phyloP scores from a whole-genome alignment of 352 stramenopile genomes.

The Pythium apleroticum region DNA sequence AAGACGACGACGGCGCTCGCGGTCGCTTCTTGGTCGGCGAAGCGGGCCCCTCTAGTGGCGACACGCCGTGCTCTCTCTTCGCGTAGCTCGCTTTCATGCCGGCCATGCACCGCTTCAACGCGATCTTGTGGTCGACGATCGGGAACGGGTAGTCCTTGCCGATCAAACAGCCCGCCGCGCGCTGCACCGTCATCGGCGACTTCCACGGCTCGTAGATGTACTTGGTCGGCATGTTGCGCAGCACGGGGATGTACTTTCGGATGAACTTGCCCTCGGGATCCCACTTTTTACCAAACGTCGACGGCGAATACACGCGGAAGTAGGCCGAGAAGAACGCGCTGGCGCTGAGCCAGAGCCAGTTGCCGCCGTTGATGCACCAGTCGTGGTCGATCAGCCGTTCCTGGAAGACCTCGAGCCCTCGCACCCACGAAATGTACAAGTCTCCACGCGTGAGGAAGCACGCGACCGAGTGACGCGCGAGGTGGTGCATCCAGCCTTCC shows the following conservation, averaged over 20 bases:
- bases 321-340: slow-evolving; percentile 97
- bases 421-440: slow-evolving; percentile 95
- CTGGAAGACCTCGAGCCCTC: slow-evolving; percentile 91
- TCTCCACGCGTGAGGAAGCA: slow-evolving; percentile 99
- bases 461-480: slow-evolving; percentile 94
- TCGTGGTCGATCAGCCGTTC: slow-evolving; percentile 95
- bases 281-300: slow-evolving; percentile 96
- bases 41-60: slow-evolving; percentile 13
- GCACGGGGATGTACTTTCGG: slow-evolving; percentile 90
- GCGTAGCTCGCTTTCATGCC: slow-evolving; percentile 86
- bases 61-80: slow-evolving; percentile 21
- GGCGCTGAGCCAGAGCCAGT: slow-evolving; percentile 97
- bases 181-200: slow-evolving; percentile 88
- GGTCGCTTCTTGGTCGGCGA: slow-evolving; percentile 17
- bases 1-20: slow-evolving; percentile 18
- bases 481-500: slow-evolving; percentile 90
- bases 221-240: slow-evolving; percentile 92
- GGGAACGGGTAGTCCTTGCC: slow-evolving; percentile 94
- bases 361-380: slow-evolving; percentile 97
- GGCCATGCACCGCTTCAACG: slow-evolving; percentile 90
- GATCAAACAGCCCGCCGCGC: slow-evolving; percentile 80
- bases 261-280: slow-evolving; percentile 93
- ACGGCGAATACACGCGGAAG: slow-evolving; percentile 96
- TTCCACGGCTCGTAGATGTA: slow-evolving; percentile 99
- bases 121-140: slow-evolving; percentile 93